Base-by-base conservation (phyloP, 768 basidiomycete species). In the Mycena indigotica region DNA sequence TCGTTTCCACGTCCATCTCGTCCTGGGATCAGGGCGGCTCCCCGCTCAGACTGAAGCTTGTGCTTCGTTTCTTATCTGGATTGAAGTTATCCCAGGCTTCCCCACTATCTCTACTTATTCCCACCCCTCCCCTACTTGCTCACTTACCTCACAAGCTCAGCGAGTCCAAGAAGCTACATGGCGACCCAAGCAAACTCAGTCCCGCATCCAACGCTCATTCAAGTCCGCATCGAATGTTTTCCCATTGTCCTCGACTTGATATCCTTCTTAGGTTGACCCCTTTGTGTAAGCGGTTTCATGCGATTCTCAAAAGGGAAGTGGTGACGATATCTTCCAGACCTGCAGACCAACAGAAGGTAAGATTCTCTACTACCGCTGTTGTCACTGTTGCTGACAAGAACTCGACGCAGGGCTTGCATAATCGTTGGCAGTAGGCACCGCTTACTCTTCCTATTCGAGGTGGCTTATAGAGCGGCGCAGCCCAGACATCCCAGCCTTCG, bases 381-480 rank as follows among this genome's bases (percentile, higher is more conserved):
- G 6, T 17, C 12, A 30, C 30, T 19, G 38, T 59, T 5, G 24
- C 41, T 25, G 24, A 3, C 39, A 51, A 10, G 3, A n/a, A 24
- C 26, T 19, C 58, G 0, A 52, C n/a, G n/a, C n/a, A 87, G 85
- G 84, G 84, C 25, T 64, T 88, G 12, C 87, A 88, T 63, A 88
- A 88, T 66, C 84, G 87, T 45, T 88, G 87, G 87, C 87, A 88
- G 86, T 88, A 71, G 68, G 87, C n/a, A n/a, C n/a, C n/a, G n/a
- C n/a, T n/a, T n/a, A n/a, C n/a, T n/a, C n/a, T n/a, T n/a, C n/a
- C n/a, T n/a, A n/a, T n/a, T n/a, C n/a, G n/a, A n/a, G n/a, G n/a
- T n/a, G n/a, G n/a, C n/a, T n/a, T n/a, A n/a, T n/a, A n/a, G n/a
- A n/a, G n/a, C n/a, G n/a, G n/a, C 50, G 28, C 53, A 85, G 85